Evolutionary conservation across 306 rosid species (phyloP).

Genomic region (Psophocarpus tetragonolobus): DNA sequence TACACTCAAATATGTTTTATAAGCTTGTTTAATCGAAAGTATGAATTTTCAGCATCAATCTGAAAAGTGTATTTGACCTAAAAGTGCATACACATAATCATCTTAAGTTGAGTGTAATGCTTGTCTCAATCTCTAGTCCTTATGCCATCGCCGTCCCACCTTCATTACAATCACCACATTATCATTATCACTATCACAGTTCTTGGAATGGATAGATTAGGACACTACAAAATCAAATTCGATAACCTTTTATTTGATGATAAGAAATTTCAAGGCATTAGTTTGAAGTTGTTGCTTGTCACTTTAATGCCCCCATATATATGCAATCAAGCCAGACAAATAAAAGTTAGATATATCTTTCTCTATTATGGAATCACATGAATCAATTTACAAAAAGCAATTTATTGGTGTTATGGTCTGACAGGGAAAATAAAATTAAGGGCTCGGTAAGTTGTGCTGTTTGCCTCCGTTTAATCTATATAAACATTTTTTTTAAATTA

Average conservation of each 20-base stretch:
- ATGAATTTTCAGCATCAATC: conserved; percentile 30
- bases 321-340: not conserved
- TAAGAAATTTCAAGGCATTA: conserved; percentile 22
- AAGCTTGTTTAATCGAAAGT: not conserved
- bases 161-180: conserved; percentile 37
- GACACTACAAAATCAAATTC: conserved; percentile 30
- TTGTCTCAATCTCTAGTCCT: conserved; percentile 36
- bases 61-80: conserved; percentile 26
- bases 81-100: conserved; percentile 30
- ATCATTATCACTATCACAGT: conserved; percentile 30
- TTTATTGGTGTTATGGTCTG: not conserved
- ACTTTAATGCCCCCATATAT: conserved; percentile 24
- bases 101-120: not conserved
- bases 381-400: not conserved
- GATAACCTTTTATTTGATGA: conserved; percentile 16
- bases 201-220: conserved; percentile 28
- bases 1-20: not conserved
- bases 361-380: not conserved
- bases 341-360: not conserved
- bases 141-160: conserved; percentile 27
- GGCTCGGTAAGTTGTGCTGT: not conserved
- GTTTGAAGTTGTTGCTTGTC: conserved; percentile 34
- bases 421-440: not conserved
- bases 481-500: no score
- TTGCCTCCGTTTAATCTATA: not conserved